Evolutionary conservation across 2,329 filamentous ascomycete species (phyloP).

Genomic region (Paecilomyces niveus): DNA sequence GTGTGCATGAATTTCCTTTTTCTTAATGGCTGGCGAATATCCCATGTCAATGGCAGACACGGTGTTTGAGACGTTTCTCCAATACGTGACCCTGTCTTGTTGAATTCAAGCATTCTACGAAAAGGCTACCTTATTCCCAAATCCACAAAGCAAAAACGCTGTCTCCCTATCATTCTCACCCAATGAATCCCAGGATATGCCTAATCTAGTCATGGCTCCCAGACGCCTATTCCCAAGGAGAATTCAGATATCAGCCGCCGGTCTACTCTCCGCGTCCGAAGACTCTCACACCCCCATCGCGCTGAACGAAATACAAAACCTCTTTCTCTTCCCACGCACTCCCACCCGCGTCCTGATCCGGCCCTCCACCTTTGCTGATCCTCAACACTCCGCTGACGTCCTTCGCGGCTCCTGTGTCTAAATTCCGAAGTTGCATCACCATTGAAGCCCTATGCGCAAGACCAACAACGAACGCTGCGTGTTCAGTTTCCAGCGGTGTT

Average conservation of each 20-base stretch:
- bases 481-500: constrained; percentile 62
- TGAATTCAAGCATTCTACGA: constrained; percentile 10
- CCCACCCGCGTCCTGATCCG: constrained; percentile 23
- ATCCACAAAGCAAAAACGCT: not conserved
- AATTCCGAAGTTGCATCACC: constrained; percentile 62
- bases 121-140: not conserved
- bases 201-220: constrained; percentile 1
- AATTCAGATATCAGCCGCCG: constrained; percentile 5
- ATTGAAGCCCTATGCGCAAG: constrained; percentile 68
- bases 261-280: constrained; percentile 70
- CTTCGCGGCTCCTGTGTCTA: constrained; percentile 82
- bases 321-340: constrained; percentile 53
- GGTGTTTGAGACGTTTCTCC: constrained; percentile 23
- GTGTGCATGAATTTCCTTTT: constrained; percentile 32
- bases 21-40: constrained; percentile 32
- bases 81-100: constrained; percentile 25
- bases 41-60: constrained; percentile 27
- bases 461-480: constrained; percentile 63
- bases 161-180: not conserved
- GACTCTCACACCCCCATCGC: constrained; percentile 71
- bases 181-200: not conserved
- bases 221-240: not conserved
- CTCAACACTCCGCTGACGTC: constrained; percentile 87
- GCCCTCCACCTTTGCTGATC: constrained; percentile 55
- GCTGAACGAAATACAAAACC: constrained; percentile 71